Base-by-base conservation (phyloP, 371 early-diverging fungal genomes). In the Circinella minor region DNA sequence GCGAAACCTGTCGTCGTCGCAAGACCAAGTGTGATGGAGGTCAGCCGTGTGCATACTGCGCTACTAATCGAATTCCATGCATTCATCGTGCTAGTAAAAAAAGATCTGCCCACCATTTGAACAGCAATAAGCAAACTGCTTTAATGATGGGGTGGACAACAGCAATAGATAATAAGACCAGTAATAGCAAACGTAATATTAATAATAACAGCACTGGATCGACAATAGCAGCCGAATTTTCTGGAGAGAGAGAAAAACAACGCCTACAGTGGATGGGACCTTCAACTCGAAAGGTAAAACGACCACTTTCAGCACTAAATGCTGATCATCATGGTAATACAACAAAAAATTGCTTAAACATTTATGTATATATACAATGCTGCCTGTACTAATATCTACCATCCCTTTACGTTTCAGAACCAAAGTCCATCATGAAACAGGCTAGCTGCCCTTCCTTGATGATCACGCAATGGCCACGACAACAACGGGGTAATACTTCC, bases 11-110 rank as follows among this genome's bases (percentile, higher is more conserved):
- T 39, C 74, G 82, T 47, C 73, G 77, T n/a, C 77, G 82, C 20
- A 82, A 82, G 51, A 82, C 82, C 8, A 82, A 80, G 66, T 82
- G 82, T 63, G 82, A 82, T 60, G 82, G 82, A 34, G 75, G 76
- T 11, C 72, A 75, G 51, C 82, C 82, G 18, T 82, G 82, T 71
- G 73, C 74, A 5, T 82, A 74, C 70, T 82, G 82, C 71, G 71
- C 78, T 10, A 61, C 74, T 37, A 78, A 80, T 71, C 71, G 74
- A 3, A 74, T 80, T 20, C 68, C 72, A 38, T 82, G 82, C 61
- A 61, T 77, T 18, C 80, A 80, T 68, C 72, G 77, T 13, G 64
- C 75, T 17, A 71, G 73, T 54, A 60, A 72, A 63, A 78, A 73
- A 68, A 60, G 66, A 51, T 63, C 73, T n/a, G 62, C 63, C 20